Percentiles rank a stretch among this genome's conserved stretches.
phyloP scores from a whole-genome alignment of 2,329 filamentous ascomycete species.

The Tolypocladium sp. region DNA sequence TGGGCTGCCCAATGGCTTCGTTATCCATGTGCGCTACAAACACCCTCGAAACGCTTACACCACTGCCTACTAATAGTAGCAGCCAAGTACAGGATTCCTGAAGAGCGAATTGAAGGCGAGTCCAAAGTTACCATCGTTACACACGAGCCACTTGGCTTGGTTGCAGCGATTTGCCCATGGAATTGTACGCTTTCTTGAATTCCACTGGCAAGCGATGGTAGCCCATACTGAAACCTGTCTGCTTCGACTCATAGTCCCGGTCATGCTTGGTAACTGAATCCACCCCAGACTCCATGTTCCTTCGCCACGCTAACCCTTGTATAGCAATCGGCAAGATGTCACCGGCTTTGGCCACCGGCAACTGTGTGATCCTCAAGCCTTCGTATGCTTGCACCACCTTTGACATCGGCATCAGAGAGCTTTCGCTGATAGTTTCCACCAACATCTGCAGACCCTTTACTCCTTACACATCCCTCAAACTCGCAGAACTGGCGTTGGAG shows the following conservation, averaged over 20 bases:
- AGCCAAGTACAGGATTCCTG: background rate
- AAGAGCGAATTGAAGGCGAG: background rate
- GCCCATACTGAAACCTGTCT: slow-evolving; percentile 23
- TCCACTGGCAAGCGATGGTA: background rate
- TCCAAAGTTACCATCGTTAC: background rate
- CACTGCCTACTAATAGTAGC: background rate
- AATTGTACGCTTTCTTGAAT: slow-evolving; percentile 26
- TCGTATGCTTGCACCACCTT: slow-evolving; percentile 17
- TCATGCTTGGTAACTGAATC: background rate
- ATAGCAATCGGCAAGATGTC: slow-evolving; percentile 42
- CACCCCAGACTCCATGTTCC: background rate
- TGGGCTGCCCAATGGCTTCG: slow-evolving; percentile 1
- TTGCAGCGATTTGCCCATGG: slow-evolving; percentile 38
- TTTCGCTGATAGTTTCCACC: background rate
- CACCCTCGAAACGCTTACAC: background rate
- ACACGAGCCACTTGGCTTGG: slow-evolving; percentile 24
- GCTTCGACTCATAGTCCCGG: background rate
- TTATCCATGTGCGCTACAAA: background rate
- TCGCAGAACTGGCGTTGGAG: slow-evolving; percentile 42
- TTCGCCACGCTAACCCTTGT: slow-evolving; percentile 3
- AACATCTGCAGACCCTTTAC: slow-evolving; percentile 30
- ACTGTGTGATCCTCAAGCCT: slow-evolving; percentile 39
- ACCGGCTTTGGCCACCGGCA: slow-evolving; percentile 39
- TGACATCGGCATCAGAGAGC: background rate
- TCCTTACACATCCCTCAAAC: slow-evolving; percentile 45